Conservation (phyloP, 148 eudicot genomes). For the Euryodendron excelsum region DNA sequence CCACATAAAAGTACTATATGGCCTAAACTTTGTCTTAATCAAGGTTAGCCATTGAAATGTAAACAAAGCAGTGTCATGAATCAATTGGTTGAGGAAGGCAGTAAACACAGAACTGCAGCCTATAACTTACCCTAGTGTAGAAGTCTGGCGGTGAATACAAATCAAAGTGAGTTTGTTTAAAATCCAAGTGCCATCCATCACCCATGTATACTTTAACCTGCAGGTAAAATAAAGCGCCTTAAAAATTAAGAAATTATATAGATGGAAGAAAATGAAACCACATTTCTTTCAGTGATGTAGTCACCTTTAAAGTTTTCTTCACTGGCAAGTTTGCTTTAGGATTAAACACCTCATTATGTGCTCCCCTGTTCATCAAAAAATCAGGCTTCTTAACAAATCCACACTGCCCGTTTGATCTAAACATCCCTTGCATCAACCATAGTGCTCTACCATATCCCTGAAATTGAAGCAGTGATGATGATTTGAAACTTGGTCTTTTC, state of each 20-base stretch:
- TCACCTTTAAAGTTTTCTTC: slow-evolving; percentile 67
- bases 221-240: neutral
- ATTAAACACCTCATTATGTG: slow-evolving; percentile 52
- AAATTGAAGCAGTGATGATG: neutral
- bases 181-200: slow-evolving; percentile 87
- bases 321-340: slow-evolving; percentile 52
- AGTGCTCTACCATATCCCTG: slow-evolving; percentile 84
- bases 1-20: neutral
- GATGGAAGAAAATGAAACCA: neutral
- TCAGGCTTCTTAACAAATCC: slow-evolving; percentile 85
- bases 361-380: slow-evolving; percentile 37
- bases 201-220: slow-evolving; percentile 86
- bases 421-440: slow-evolving; percentile 92
- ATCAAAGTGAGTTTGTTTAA: slow-evolving; percentile 83
- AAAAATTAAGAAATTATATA: neutral
- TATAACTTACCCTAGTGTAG: slow-evolving; percentile 60
- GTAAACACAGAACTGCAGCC: neutral
- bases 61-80: neutral
- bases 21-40: neutral
- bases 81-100: neutral
- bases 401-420: slow-evolving; percentile 73
- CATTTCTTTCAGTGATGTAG: neutral
- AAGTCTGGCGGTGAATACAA: slow-evolving; percentile 81
- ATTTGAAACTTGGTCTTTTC: slow-evolving; percentile 9
- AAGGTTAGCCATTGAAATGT: neutral